Conservation (phyloP, 1,284 basidiomycete genomes). For the Melanopsichium pennsylvanicum region DNA sequence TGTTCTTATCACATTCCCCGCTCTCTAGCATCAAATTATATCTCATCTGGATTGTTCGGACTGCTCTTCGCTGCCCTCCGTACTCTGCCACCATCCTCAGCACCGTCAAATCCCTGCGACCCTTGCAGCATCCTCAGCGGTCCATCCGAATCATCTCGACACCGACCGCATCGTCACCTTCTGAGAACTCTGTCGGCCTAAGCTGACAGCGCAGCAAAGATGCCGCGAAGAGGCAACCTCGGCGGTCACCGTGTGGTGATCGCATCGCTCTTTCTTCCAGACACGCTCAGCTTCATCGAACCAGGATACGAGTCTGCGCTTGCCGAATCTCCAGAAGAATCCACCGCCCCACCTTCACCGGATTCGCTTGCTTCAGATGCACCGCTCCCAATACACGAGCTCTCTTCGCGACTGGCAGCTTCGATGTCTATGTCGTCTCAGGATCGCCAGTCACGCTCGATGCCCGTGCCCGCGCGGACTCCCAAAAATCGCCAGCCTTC, state of each 20-base stretch:
- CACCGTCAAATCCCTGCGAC: no score
- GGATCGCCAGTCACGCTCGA: conserved; percentile 21
- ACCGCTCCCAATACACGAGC: conserved; percentile 49
- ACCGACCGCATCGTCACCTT: no score
- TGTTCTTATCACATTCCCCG: background rate
- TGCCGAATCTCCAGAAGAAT: conserved; percentile 37
- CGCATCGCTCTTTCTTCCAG: conserved; percentile 59
- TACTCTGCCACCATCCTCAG: background rate
- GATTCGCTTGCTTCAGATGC: conserved; percentile 19
- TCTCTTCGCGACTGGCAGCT: conserved; percentile 44
- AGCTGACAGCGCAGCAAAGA: background rate
- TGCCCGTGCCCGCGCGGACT: conserved; percentile 19
- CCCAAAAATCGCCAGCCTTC: conserved; percentile 39
- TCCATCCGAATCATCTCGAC: no score
- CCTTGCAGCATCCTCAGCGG: background rate
- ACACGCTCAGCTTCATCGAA: conserved; percentile 51
- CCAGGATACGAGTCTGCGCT: conserved; percentile 37
- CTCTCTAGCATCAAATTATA: background rate
- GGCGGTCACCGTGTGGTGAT: conserved; percentile 61
- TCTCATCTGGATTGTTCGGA: no score
- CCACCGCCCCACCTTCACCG: conserved; percentile 42
- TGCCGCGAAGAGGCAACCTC: conserved; percentile 46
- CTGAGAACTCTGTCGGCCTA: no score
- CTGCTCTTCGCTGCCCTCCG: background rate
- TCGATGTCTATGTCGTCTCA: conserved; percentile 28